These are phyloP conservation scores for Naganishia sp. DNA, from an alignment of 1,284 basidiomycete species.

Conservation along the genomic window DNA sequence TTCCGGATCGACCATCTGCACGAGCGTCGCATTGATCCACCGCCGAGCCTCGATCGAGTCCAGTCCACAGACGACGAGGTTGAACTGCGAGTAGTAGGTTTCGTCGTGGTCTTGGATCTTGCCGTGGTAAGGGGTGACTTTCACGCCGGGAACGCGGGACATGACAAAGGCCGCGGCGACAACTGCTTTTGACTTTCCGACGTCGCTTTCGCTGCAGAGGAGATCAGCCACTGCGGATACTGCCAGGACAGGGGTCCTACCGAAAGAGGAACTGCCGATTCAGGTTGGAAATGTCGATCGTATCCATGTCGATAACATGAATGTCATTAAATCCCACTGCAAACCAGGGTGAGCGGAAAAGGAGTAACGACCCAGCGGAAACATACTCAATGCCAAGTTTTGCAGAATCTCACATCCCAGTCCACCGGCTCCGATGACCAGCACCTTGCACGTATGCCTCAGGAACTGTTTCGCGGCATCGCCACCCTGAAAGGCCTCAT, in stretches of 20 bases:
- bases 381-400: constrained; percentile 72
- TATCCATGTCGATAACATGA: constrained; percentile 99
- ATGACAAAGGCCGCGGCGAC: constrained; percentile 94
- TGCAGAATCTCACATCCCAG: constrained; percentile 93
- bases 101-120: constrained; percentile 98
- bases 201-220: constrained; percentile 64
- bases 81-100: constrained; percentile 96
- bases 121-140: constrained; percentile 93
- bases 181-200: constrained; percentile 90
- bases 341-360: constrained; percentile 24
- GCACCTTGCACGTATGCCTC: constrained; percentile 79
- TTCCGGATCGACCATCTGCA: constrained; percentile 87
- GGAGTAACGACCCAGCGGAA: not conserved
- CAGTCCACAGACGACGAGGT: constrained; percentile 95
- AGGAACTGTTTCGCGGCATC: constrained; percentile 75
- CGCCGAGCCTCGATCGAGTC: constrained; percentile 94
- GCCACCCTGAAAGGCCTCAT: constrained; percentile 43
- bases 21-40: constrained; percentile 98
- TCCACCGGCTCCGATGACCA: constrained; percentile 95
- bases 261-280: constrained; percentile 98
- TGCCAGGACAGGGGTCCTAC: constrained; percentile 55
- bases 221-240: not conserved
- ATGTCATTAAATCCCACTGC: constrained; percentile 91
- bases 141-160: constrained; percentile 88
- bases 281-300: constrained; percentile 97